phyloP scores from a whole-genome alignment of 495 filamentous ascomycete species.

The Sordaria brevicollis region DNA sequence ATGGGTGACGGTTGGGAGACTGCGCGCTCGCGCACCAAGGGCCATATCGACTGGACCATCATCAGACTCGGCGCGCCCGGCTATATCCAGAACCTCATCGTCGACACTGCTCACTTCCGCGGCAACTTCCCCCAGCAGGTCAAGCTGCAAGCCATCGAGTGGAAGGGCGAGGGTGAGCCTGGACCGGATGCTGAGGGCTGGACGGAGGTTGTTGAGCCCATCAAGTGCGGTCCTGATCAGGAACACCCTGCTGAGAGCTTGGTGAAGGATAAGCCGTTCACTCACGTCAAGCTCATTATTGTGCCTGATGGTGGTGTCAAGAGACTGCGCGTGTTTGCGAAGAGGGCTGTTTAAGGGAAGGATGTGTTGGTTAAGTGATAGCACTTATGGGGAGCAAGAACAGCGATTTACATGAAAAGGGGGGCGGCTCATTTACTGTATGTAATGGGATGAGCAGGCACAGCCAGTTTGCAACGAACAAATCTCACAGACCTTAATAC shows the following conservation, averaged over 20 bases:
- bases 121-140: conserved; percentile 82
- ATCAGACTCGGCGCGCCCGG: conserved; percentile 66
- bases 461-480: background rate
- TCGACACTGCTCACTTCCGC: conserved; percentile 84
- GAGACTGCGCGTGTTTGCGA: conserved; percentile 70
- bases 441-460: background rate
- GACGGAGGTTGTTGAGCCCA: conserved; percentile 54
- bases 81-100: conserved; percentile 57
- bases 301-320: conserved; percentile 91
- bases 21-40: conserved; percentile 60
- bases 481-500: background rate
- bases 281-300: conserved; percentile 80
- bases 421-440: background rate
- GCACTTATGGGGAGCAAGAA: background rate
- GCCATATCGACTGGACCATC: conserved; percentile 81
- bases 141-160: conserved; percentile 55
- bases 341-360: conserved; percentile 34
- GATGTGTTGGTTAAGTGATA: background rate
- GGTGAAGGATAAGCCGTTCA: conserved; percentile 48
- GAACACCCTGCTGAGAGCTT: conserved; percentile 61
- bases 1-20: conserved; percentile 98
- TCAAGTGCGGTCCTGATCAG: conserved; percentile 66
- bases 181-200: conserved; percentile 54
- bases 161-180: conserved; percentile 43
- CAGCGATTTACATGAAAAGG: background rate